Base-by-base conservation (phyloP, 1,139 yeast species). In the Hanseniaspora gamundiae region DNA sequence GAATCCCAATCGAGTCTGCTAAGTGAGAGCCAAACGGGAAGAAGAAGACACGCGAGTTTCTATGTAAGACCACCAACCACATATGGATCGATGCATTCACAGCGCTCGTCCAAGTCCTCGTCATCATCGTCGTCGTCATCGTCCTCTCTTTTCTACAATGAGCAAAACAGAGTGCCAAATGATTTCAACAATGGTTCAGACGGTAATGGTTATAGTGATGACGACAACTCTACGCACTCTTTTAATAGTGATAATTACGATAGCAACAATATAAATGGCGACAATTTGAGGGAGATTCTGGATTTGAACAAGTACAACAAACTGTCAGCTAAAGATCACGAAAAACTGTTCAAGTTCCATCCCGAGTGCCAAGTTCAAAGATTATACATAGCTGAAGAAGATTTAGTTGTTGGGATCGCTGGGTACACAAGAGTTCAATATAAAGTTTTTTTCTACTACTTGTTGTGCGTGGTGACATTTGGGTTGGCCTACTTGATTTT, bases 341-440 rank as follows among this genome's bases (percentile, higher is more conserved):
- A n/a, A 6, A 35, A 21, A 19, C 26, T 20, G 10, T 44, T 54
- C 78, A 77, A 28, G 13, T 44, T 41, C 17, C 22, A 57, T 40
- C 61, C 68, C 0, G 54, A 55, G 2, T 54, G 64, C 30, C 75
- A 69, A 45, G 68, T 49, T 52, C 98, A 91, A 62, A 70, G 96
- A 44, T 86, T 83, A 59, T 91, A 91, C 60, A 75, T 93, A 50
- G 91, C 95, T 0, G 97, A 93, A 60, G 98, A 91, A 58, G 99
- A 91, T 64, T 67, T 91, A 57, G 91, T 88, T 17, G 74, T 93
- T 48, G 95, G 94, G 49, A 82, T 91, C 51, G 97, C 96, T 0
- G 98, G 97, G 2, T 91, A 84, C 60, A 66, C 65, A 45, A 74
- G 79, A 20, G 74, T 79, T 21, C 58, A 58, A 43, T 47, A 70